A percentile compares a stretch with the other conserved stretches of the same genome.
Conservation (phyloP, 23 red algal species). For the Gracilaria caudata region DNA sequence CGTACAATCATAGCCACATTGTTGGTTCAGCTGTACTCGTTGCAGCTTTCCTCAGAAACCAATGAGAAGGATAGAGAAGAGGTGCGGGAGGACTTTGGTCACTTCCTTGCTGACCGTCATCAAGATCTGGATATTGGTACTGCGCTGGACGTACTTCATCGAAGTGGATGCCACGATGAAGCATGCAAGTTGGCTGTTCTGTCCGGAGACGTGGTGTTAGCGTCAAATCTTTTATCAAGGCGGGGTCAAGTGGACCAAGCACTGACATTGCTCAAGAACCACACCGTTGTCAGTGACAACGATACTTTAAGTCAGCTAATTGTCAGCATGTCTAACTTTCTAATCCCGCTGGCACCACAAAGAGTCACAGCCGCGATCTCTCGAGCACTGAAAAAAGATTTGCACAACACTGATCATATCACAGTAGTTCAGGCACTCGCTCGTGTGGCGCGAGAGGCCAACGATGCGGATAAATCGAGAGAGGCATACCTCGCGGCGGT, state of each 20-base stretch:
- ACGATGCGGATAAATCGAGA: constrained; percentile 34
- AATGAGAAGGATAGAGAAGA: constrained; percentile 38
- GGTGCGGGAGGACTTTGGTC: constrained; percentile 64
- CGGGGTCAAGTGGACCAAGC: constrained; percentile 46
- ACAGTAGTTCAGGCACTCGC: constrained; percentile 53
- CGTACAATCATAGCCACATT: constrained; percentile 63
- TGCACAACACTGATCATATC: constrained; percentile 22
- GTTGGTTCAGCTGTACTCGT: constrained; percentile 66
- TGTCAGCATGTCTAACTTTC: constrained; percentile 32
- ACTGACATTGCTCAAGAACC: constrained; percentile 47
- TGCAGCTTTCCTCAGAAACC: constrained; percentile 45
- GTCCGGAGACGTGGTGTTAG: constrained; percentile 48
- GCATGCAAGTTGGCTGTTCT: constrained; percentile 55
- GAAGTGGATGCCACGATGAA: constrained; percentile 55
- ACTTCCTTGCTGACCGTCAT: constrained; percentile 62
- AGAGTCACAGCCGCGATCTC: constrained; percentile 39
- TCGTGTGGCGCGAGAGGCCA: constrained; percentile 37
- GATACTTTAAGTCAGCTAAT: constrained; percentile 56
- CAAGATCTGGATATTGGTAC: constrained; percentile 52
- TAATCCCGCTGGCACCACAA: constrained; percentile 49
- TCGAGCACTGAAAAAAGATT: constrained; percentile 52
- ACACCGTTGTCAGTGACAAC: constrained; percentile 26
- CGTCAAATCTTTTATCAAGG: constrained; percentile 37
- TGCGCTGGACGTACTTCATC: constrained; percentile 37
- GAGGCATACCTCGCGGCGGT: constrained; percentile 24